Conservation (phyloP, 345 rosid genomes). For the Carallia pectinifolia region DNA sequence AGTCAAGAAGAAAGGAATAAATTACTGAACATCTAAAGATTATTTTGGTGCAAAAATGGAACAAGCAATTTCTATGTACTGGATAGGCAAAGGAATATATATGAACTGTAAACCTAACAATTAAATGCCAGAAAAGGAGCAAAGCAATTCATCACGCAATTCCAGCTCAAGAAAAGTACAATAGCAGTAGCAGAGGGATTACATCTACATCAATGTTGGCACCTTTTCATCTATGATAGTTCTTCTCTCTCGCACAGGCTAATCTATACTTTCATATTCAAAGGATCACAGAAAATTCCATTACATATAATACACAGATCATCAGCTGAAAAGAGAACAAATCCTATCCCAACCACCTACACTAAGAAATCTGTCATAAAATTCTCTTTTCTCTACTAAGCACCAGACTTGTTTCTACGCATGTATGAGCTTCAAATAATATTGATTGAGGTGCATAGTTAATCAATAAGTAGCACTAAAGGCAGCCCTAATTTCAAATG, state of each 20-base stretch:
- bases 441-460: background rate
- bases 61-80: background rate
- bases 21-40: background rate
- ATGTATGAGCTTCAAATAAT: constrained; percentile 1
- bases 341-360: background rate
- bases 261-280: background rate
- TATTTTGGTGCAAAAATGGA: background rate
- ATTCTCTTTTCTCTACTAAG: background rate
- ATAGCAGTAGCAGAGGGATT: background rate
- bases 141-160: no score
- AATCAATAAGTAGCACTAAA: background rate
- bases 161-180: background rate
- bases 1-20: constrained; percentile 5
- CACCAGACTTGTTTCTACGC: background rate
- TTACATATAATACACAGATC: background rate
- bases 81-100: no score
- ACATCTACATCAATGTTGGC: no score
- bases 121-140: no score
- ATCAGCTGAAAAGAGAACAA: background rate
- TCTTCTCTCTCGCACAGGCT: background rate
- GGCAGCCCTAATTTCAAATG: background rate
- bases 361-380: background rate
- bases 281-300: background rate
- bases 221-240: background rate
- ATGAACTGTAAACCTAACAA: no score